Conservation (phyloP, 352 stramenopile genomes). For the Globisporangium heterothallicum region DNA sequence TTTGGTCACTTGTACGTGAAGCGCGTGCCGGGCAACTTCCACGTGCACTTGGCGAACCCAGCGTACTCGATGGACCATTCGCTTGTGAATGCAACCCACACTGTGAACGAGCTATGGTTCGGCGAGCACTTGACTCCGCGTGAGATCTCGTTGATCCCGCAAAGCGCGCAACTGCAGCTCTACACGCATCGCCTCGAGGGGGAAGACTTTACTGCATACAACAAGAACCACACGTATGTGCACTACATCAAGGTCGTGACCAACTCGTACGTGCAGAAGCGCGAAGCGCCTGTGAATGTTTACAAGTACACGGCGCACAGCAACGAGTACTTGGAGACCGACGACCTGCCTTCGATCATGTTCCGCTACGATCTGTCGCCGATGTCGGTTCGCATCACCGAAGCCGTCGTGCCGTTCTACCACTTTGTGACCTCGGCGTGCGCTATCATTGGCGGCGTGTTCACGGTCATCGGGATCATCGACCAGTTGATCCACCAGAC, state of each 20-base stretch:
- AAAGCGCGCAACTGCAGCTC: conserved; percentile 84
- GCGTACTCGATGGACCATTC: conserved; percentile 86
- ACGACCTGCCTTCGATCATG: conserved; percentile 87
- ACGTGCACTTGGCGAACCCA: conserved; percentile 97
- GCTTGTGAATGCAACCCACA: conserved; percentile 92
- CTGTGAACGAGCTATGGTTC: conserved; percentile 96
- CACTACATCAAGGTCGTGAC: conserved; percentile 99
- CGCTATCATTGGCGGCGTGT: conserved; percentile 94
- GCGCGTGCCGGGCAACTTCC: conserved; percentile 97
- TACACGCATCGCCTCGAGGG: conserved; percentile 94
- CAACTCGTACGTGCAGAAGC: conserved; percentile 82
- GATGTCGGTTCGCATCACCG: conserved; percentile 94
- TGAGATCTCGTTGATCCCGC: conserved; percentile 74
- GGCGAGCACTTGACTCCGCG: conserved; percentile 64
- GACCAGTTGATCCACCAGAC: conserved; percentile 89
- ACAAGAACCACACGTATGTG: conserved; percentile 96
- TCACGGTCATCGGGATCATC: conserved; percentile 93
- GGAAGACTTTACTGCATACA: conserved; percentile 83
- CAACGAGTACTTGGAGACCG: conserved; percentile 85
- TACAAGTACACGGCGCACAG: conserved; percentile 91
- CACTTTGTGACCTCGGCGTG: conserved; percentile 94
- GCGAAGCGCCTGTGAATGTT: conserved; percentile 50
- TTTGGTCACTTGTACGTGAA: conserved; percentile 82
- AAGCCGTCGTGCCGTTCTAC: conserved; percentile 90
- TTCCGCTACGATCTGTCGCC: conserved; percentile 88